Conservation (phyloP, 2,329 filamentous ascomycete genomes). For the Chaetomium globosum region DNA sequence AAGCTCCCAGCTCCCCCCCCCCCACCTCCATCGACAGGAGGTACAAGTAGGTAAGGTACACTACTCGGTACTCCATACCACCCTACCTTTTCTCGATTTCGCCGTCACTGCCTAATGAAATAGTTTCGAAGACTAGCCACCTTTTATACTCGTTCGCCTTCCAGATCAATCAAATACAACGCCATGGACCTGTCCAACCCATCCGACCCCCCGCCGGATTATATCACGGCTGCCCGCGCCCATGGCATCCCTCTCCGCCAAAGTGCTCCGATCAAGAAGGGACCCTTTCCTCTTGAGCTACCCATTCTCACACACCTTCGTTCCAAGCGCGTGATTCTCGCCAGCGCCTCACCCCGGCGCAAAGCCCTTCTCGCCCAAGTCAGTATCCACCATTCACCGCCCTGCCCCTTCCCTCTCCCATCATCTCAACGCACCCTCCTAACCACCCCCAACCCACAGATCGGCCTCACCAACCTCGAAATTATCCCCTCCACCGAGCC, state of each 20-base stretch:
- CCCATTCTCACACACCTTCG: conserved; percentile 77
- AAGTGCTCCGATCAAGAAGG: conserved; percentile 49
- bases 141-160: not conserved
- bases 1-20: conserved; percentile 13
- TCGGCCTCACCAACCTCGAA: conserved; percentile 81
- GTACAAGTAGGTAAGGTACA: not conserved
- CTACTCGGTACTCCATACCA: too few species aligned
- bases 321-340: conserved; percentile 81
- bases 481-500: conserved; percentile 79
- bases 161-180: conserved; percentile 12
- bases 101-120: not conserved
- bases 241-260: conserved; percentile 44
- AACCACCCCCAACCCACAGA: conserved; percentile 46
- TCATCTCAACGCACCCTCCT: not conserved
- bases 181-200: conserved; percentile 38
- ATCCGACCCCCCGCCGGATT: conserved; percentile 51
- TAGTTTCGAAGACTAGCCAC: not conserved
- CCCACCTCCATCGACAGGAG: not conserved
- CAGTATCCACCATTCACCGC: conserved; percentile 22
- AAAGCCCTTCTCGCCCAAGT: conserved; percentile 78
- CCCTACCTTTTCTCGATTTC: not conserved
- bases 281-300: conserved; percentile 71
- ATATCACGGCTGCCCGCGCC: conserved; percentile 47
- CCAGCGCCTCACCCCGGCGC: conserved; percentile 83
- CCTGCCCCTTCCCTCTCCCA: too few species aligned